Percentiles rank a stretch among this genome's conserved stretches.
Evolutionary conservation across 1,284 basidiomycete species (phyloP).

Genomic region (Stereum hirsutum): DNA sequence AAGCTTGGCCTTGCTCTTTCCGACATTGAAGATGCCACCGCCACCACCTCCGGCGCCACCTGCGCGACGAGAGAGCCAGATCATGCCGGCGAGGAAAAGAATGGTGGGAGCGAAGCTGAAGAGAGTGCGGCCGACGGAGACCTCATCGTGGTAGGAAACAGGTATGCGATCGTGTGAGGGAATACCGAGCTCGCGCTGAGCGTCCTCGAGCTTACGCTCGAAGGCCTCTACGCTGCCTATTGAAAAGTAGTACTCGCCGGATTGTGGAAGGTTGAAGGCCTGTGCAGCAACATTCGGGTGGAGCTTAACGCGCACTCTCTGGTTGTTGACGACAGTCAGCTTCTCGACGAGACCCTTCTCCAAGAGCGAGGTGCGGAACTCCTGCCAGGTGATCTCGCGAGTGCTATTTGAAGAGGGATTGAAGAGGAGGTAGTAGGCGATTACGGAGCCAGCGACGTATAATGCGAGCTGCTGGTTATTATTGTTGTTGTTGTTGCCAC

Average conservation of each 20-base stretch:
- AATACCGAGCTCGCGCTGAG: slow-evolving; percentile 88
- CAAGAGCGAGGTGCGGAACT: slow-evolving; percentile 92
- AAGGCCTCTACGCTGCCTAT: slow-evolving; percentile 98
- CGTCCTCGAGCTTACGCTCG: slow-evolving; percentile 89
- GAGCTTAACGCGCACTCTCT: slow-evolving; percentile 81
- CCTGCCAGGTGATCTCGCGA: slow-evolving; percentile 97
- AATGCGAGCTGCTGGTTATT: slow-evolving; percentile 52
- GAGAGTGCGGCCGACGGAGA: slow-evolving; percentile 75
- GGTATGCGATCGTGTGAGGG: slow-evolving; percentile 91
- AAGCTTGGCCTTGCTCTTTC: slow-evolving; percentile 91
- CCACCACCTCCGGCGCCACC: slow-evolving; percentile 51
- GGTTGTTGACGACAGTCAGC: slow-evolving; percentile 88
- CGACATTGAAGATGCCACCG: slow-evolving; percentile 93
- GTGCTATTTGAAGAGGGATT: slow-evolving; percentile 50
- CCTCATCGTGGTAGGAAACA: slow-evolving; percentile 94
- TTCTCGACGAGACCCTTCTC: slow-evolving; percentile 96
- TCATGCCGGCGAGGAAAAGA: slow-evolving; percentile 83
- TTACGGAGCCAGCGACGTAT: slow-evolving; percentile 41
- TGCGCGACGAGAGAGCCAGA: slow-evolving; percentile 84
- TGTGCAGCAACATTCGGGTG: slow-evolving; percentile 78
- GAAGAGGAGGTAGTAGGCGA: slow-evolving; percentile 64
- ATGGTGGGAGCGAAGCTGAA: slow-evolving; percentile 94
- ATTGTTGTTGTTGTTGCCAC: slow-evolving; percentile 33
- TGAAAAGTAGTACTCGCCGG: slow-evolving; percentile 85
- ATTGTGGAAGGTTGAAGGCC: slow-evolving; percentile 52